Evolutionary conservation across 352 stramenopile species (phyloP), one percentile per base, ranked within the genome.

Genomic region (Globisporangium carolinianum): DNA sequence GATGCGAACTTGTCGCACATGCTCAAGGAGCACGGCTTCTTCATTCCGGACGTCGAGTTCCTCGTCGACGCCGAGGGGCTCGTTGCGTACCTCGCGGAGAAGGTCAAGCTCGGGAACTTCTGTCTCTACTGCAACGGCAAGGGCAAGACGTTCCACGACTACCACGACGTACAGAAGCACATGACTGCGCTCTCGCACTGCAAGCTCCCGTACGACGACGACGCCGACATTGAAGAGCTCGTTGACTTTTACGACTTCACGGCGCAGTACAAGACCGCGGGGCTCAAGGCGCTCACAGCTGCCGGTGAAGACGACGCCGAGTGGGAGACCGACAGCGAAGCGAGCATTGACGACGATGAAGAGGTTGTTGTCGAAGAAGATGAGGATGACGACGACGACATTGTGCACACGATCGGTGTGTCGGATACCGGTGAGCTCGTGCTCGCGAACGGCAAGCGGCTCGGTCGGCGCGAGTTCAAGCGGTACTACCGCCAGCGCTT

Each of bases 111-210:
- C 2, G 94, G 94, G 12, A 91, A 97, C 53, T 87, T 90, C 53
- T 99, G 96, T 64, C 72, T 99, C 51, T 98, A 97, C 68, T 99
- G 96, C 69, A 95, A 98, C 63, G 84, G 84, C 47, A 89, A 91
- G 61, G 84, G 87, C 54, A 90, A 94, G 68, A 67, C 77, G 5
- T 99, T 98, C 76, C 74, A 68, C 6, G 88, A 76, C 37, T 89
- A 84, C 61, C 75, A 95, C 62, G 92, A 93, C 52, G 90, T 88
- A 54, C 87, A 98, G 71, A 95, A 97, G 70, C 96, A 99, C 77
- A 99, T 99, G 95, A 85, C 74, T 11, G 87, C 83, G 52, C 75
- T 94, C 36, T 92, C 76, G 45, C 91, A 98, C 67, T 97, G 90
- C 62, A 96, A 96, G 65, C 70, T 98, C 11, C 72, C 76, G 51